Evolutionary conservation across 73 alveolate species (phyloP).

Genomic region (Durusdinium trenchii): DNA sequence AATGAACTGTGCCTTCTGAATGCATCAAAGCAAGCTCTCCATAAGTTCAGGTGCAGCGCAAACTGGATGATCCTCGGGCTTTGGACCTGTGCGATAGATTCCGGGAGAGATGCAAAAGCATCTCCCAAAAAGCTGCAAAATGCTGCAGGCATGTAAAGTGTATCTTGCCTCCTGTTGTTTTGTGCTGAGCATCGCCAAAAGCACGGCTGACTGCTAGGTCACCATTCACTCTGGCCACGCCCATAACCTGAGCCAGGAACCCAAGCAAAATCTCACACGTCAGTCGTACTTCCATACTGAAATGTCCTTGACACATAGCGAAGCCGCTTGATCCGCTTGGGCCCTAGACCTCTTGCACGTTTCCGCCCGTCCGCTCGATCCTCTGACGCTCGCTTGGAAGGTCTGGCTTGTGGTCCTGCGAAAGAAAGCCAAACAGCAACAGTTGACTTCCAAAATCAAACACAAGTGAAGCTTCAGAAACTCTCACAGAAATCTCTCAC

Average conservation of each 20-base stretch:
- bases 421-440: not conserved
- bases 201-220: conserved; percentile 97
- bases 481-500: not conserved
- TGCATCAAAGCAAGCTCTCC: not conserved
- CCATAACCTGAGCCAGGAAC: conserved; percentile 68
- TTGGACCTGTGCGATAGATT: conserved; percentile 54
- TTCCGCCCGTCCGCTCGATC: conserved; percentile 93
- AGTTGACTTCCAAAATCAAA: not conserved
- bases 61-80: conserved; percentile 94
- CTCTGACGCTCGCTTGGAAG: conserved; percentile 85
- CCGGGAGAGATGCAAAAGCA: not conserved
- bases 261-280: not conserved
- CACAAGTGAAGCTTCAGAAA: not conserved
- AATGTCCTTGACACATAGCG: not conserved
- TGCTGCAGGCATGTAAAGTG: not conserved
- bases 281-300: not conserved
- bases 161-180: conserved; percentile 79
- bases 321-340: not conserved
- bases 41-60: conserved; percentile 78
- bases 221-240: conserved; percentile 96
- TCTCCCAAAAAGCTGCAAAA: not conserved
- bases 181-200: conserved; percentile 97
- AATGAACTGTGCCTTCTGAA: not conserved
- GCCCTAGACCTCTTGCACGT: conserved; percentile 73
- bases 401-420: conserved; percentile 95